Conservation (phyloP, 176 grass and related monocot species). For the Oryza brachyantha region DNA sequence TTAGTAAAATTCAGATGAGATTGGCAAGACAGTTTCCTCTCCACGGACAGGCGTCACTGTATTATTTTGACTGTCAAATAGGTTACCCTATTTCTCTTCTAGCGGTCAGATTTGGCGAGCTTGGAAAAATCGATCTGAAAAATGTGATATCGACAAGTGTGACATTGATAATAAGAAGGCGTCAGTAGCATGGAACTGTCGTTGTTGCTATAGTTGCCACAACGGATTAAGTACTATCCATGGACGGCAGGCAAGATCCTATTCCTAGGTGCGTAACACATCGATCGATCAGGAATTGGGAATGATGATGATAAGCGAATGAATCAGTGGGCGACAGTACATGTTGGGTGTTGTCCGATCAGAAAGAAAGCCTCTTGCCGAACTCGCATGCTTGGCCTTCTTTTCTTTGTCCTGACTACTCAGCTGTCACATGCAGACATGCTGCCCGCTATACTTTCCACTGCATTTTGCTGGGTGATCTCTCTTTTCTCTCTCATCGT, state of each 20-base stretch:
- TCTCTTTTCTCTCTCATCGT: conserved; percentile 19
- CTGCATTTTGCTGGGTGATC: no score
- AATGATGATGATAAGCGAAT: not conserved
- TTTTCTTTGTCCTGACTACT: not conserved
- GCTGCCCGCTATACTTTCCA: no score
- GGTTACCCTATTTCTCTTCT: not conserved
- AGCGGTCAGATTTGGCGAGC: conserved; percentile 13
- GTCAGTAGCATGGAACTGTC: no score
- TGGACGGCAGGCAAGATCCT: not conserved
- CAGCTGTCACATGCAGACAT: conserved; percentile 15
- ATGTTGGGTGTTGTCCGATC: conserved; percentile 4
- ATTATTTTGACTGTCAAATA: not conserved
- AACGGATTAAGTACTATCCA: not conserved
- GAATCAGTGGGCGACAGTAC: conserved; percentile 4
- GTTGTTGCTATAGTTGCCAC: no score
- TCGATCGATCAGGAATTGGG: not conserved
- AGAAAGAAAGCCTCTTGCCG: not conserved
- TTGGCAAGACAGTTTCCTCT: not conserved
- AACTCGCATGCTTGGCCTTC: not conserved
- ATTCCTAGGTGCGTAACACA: not conserved
- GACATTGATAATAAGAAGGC: not conserved
- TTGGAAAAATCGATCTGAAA: not conserved
- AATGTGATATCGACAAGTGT: not conserved
- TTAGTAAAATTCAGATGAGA: not conserved
- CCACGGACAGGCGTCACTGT: not conserved